These are phyloP conservation scores for Tylopilus subfusipes DNA, from an alignment of 768 basidiomycete species.

Conservation along the genomic window DNA sequence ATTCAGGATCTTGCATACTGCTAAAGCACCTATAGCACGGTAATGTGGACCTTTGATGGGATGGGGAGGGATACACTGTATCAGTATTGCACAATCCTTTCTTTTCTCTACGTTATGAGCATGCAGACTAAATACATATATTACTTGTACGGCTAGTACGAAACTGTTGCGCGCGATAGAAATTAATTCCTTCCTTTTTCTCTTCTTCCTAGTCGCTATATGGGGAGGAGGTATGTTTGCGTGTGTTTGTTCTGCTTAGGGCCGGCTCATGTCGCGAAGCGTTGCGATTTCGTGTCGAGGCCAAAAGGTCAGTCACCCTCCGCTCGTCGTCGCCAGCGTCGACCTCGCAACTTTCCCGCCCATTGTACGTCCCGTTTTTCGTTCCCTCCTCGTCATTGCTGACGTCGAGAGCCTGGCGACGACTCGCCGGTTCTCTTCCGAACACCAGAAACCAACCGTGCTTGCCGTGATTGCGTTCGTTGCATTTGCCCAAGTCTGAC, in stretches of 20 bases:
- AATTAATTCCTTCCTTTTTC: neutral
- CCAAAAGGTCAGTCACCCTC: conserved; percentile 23
- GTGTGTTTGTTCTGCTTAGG: conserved; percentile 33
- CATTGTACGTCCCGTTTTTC: conserved; percentile 18
- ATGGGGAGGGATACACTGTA: conserved; percentile 27
- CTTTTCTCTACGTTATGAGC: conserved; percentile 19
- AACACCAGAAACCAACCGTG: conserved; percentile 24
- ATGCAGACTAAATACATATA: conserved; percentile 23
- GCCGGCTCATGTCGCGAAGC: conserved; percentile 24
- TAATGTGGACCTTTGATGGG: conserved; percentile 25
- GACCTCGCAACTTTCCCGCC: conserved; percentile 18
- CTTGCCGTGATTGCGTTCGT: conserved; percentile 28
- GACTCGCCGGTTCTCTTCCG: conserved; percentile 22
- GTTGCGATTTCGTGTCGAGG: conserved; percentile 28
- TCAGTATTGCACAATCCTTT: conserved; percentile 27
- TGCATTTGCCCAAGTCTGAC: conserved; percentile 19
- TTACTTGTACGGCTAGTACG: conserved; percentile 25
- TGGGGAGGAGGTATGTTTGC: conserved; percentile 15
- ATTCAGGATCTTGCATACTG: conserved; percentile 31
- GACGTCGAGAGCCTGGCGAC: neutral
- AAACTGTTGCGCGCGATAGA: neutral
- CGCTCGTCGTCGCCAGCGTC: conserved; percentile 30
- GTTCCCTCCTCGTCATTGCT: neutral
- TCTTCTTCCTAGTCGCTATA: neutral
- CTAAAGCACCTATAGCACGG: conserved; percentile 22